Evolutionary conservation across 2,329 filamentous ascomycete species (phyloP), one percentile per base, ranked within the genome.

Genomic region (Penicillium sp.): DNA sequence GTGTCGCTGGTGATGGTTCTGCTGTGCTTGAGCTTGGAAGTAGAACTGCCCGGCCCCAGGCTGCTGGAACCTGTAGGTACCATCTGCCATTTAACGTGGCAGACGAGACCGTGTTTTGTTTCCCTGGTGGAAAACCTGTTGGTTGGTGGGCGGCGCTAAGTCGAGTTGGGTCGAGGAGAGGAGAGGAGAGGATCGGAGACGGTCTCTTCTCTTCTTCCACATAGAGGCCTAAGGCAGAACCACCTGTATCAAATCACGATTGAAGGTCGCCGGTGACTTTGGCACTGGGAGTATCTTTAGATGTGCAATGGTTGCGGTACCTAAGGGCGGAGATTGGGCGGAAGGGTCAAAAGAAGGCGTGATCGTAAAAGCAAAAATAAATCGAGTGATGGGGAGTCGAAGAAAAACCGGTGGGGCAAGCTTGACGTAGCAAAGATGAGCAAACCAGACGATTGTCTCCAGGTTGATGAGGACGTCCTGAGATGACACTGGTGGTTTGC

Each of bases 61-160:
- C 76, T 79, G 78, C 73, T 79, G 78, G 77, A 78, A 80, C 74
- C 78, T 77, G 75, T 78, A 80, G 73, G 76, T 76, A 79, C 77
- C 78, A 80, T 80, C 78, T 78, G 78, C 78, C 78, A 80, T 80
- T 76, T 79, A 79, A 76, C 75, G 75, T 71, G 76, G 76, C 74
- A 77, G 73, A 76, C 66, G 73, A 74, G 70, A 76, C 74, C 73
- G 71, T 66, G 68, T 61, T 62, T 70, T 70, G 63, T 67, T 69
- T 68, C 64, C 63, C 63, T 70, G 67, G 55, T 57, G 61, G 58
- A 59, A 53, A 48, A 65, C 61, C 57, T 62, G 64, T 61, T 66
- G 61, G 63, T 62, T 55, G 62, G 61, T 48, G 57, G 63, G 61
- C 53, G 55, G 59, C 47, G 60, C 61, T 58, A 59, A 59, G 65